Evolutionary conservation across 306 rosid genomes (phyloP).

Genomic region (Carpinus fangiana): DNA sequence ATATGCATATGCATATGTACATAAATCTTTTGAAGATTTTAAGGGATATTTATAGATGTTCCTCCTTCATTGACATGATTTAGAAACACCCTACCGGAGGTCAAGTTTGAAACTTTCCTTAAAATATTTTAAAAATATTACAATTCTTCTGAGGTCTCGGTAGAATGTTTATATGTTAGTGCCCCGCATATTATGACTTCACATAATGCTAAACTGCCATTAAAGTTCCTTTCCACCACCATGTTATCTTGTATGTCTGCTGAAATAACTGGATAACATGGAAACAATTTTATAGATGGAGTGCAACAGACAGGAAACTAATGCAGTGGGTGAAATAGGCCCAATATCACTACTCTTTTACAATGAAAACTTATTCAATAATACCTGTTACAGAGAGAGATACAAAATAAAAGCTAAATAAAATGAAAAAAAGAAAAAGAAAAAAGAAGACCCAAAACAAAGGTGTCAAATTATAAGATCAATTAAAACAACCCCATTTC

Average conservation of each 20-base stretch:
- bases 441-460: not conserved
- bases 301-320: not conserved
- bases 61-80: not conserved
- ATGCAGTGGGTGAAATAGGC: not conserved
- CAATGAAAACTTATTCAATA: not conserved
- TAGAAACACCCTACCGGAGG: not conserved
- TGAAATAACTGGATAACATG: not conserved
- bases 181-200: not conserved
- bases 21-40: not conserved
- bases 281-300: not conserved
- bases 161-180: no score
- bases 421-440: not conserved
- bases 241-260: not conserved
- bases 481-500: not conserved
- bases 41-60: not conserved
- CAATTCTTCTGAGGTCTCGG: no score
- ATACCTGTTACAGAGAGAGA: not conserved
- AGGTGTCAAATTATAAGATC: not conserved
- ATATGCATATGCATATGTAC: no score
- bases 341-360: not conserved
- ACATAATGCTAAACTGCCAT: not conserved
- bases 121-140: not conserved
- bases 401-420: not conserved
- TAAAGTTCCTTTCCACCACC: not conserved
- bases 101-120: not conserved